Conservation (phyloP, 2,329 filamentous ascomycete species). For the Colletotrichum orchidophilum region DNA sequence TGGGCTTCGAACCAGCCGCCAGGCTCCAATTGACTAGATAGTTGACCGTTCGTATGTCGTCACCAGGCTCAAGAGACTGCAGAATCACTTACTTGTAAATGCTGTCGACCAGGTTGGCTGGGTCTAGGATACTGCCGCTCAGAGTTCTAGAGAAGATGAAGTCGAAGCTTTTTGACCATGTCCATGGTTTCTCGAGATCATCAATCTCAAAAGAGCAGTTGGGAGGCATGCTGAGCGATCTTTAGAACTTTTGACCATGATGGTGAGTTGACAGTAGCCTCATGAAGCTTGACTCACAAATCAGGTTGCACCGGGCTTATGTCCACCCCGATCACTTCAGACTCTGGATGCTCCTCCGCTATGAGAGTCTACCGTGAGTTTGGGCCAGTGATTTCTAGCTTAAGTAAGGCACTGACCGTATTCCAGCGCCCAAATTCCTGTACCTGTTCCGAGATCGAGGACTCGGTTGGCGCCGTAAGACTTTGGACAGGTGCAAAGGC, state of each 20-base stretch:
- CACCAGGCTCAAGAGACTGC: not conserved
- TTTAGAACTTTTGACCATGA: not conserved
- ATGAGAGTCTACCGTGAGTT: not conserved
- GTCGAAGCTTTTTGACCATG: conserved; percentile 44
- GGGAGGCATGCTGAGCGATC: conserved; percentile 45
- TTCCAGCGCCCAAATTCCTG: conserved; percentile 40
- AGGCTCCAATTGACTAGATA: conserved; percentile 40
- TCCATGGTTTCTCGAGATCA: conserved; percentile 47
- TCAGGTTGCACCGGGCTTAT: conserved; percentile 30
- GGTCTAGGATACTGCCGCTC: conserved; percentile 41
- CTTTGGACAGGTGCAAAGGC: conserved; percentile 42
- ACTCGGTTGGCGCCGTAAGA: conserved; percentile 35
- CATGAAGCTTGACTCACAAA: not conserved
- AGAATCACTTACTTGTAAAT: conserved; percentile 33
- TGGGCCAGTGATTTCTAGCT: too few relatives aligned
- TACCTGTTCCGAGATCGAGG: conserved; percentile 40
- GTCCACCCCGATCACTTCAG: conserved; percentile 38
- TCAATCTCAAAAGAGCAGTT: conserved; percentile 56
- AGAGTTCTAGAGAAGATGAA: conserved; percentile 47
- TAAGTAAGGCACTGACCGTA: conserved; percentile 34
- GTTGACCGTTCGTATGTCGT: not conserved
- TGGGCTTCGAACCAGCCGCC: conserved; percentile 47
- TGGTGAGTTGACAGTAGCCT: accelerated
- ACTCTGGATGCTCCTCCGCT: conserved; percentile 43
- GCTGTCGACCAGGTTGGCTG: conserved; percentile 38